Conservation (phyloP, 768 basidiomycete species). For the Podaxis pistillaris region DNA sequence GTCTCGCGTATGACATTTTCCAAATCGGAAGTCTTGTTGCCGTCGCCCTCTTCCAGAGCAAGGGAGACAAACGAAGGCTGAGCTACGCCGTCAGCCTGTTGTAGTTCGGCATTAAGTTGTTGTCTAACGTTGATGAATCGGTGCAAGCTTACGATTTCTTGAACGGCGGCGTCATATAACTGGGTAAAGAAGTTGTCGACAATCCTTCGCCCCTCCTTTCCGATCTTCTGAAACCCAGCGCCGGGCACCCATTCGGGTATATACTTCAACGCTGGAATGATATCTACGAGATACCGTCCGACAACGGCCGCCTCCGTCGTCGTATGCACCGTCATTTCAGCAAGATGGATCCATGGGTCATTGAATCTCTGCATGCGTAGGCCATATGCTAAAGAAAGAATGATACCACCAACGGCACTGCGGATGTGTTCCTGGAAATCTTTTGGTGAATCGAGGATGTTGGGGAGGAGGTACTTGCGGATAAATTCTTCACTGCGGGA, state of each 20-base stretch:
- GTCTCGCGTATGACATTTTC: conserved; percentile 27
- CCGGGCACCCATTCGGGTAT: conserved; percentile 31
- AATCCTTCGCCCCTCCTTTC: conserved; percentile 21
- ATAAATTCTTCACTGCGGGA: conserved; percentile 10
- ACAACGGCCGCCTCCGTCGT: conserved; percentile 17
- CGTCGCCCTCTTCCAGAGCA: conserved; percentile 4
- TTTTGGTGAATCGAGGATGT: conserved; percentile 12
- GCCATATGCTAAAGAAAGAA: conserved; percentile 26
- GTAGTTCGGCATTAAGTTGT: neutral
- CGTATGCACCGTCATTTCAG: conserved; percentile 18
- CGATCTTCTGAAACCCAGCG: conserved; percentile 30
- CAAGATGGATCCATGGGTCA: conserved; percentile 24
- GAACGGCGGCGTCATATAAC: conserved; percentile 7
- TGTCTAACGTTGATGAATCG: neutral
- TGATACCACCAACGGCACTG: conserved; percentile 24
- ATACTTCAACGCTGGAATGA: conserved; percentile 23
- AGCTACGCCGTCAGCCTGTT: conserved; percentile 1
- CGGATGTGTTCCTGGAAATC: conserved; percentile 12
- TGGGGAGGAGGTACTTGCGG: conserved; percentile 11
- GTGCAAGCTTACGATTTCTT: conserved; percentile 4
- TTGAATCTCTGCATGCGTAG: conserved; percentile 21
- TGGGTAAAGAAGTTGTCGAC: neutral
- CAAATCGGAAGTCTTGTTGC: neutral
- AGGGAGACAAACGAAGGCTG: conserved; percentile 12
- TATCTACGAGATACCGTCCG: conserved; percentile 21